Base-by-base conservation (phyloP, 371 early-diverging fungal genomes). In the Apophysomyces sp. region DNA sequence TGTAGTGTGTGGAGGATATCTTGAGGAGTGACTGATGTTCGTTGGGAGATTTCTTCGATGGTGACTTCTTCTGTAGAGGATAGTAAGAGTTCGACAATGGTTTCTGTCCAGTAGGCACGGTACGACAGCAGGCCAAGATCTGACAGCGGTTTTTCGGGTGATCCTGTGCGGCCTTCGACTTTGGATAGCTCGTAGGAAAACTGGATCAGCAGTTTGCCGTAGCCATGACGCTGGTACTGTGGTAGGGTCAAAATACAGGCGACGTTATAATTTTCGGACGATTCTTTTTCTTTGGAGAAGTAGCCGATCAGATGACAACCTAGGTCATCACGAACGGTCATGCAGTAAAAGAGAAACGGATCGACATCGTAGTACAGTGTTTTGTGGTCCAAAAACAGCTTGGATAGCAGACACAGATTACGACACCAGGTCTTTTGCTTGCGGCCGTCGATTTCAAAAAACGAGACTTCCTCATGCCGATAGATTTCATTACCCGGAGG, bases 201-300 rank as follows among this genome's bases (percentile, higher is more conserved):
- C 52, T 92, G 92, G 53, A 99, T 99, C 55, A 99, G 75, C 40
- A 98, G 69, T 51, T 94, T 90, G 16, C 99, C 99, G 71, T 93
- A 99, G 16, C 99, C 99, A 82, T 89, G 94, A 28, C 99, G 86
- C 79, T 99, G 99, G 72, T 98, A 91, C 65, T 94, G 95, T 2
- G 99, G 99, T 37, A 99, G 78, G n/a, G 98, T 98, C 55, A 99
- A 72, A 63, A 99, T 98, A 83, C 99, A 99, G 1, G 99, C 98
- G n/a, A 99, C 84, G 73, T 99, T 99, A 81, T 98, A 99, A 58
- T 95, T 91, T 63, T 95, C 93, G 7, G 92, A 78, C 6, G 96
- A 94, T 67, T 94, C 94, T 77, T 98, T 98, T 70, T 99, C 99
- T 78, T 99, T 99, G 55, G 95, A 95, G 76, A 99, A 99, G 74